Evolutionary conservation across 306 rosid species (phyloP), one percentile per base, ranked within the genome.

Genomic region (Vigna hirtella): DNA sequence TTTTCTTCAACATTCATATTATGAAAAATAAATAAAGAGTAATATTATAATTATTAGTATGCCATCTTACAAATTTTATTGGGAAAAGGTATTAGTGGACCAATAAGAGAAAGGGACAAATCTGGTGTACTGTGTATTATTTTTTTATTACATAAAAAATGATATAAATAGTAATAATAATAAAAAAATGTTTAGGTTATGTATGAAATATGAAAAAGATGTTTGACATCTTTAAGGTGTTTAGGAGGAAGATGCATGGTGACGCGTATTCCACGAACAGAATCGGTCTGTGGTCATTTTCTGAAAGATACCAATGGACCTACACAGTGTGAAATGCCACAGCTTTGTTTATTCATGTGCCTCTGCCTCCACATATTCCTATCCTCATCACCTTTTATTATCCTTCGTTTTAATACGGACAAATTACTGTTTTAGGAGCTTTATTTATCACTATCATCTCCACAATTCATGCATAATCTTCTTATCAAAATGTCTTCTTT

Each of bases 261-360:
- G 79, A 66, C 58, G 75, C 28, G n/a, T 47, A 32, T 16, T 73
- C 78, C 79, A 56, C 28, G 15, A 38, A 9, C 55, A 12, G 30
- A 38, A 57, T 74, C 16, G 20, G 0, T 12, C 4, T 16, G 4
- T 47, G 47, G 71, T 81, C 80, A 17, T 66, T 74, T 81, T 81
- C 57, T 14, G 2, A 6, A 74, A 74, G 65, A 74, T 81, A 66
- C 70, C 57, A 11, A 34, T 24, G 76, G 69, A 56, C 69, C 84
- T 8, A 66, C 72, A 6, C 9, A 55, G 4, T 72, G 32, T 3
- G 4, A 28, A 24, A 24, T 24, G 28, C 28, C 28, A 24, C 28
- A 24, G 28, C 28, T 28, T 6, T 38, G 14, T 43, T 51, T 30
- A 63, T 12, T 10, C 22, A 20, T 55, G 1, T 17, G 8, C 18